A percentile compares a stretch with the other conserved stretches of the same genome.
These are phyloP conservation scores for Xylaria cubensis DNA, from an alignment of 495 filamentous ascomycete genomes.

Conservation along the genomic window DNA sequence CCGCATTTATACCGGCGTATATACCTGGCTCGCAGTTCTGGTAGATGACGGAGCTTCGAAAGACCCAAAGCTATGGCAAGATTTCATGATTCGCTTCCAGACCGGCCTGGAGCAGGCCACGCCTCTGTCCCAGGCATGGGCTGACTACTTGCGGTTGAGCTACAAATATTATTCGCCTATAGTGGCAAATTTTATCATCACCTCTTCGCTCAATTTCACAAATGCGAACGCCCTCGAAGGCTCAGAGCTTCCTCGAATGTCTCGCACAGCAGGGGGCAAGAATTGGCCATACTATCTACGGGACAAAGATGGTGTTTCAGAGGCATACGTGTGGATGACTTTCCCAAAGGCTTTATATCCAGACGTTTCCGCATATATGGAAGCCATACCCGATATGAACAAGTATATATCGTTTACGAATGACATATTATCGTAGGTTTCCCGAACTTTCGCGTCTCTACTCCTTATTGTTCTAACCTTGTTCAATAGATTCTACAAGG, in stretches of 20 bases:
- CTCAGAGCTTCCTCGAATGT: conserved; percentile 22
- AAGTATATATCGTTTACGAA: conserved; percentile 28
- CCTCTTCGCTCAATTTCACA: conserved; percentile 28
- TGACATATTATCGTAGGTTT: conserved; percentile 32
- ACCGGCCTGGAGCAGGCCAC: conserved; percentile 23
- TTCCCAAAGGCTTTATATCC: conserved; percentile 29
- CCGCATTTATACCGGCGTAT: conserved; percentile 32
- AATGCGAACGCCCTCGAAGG: conserved; percentile 32
- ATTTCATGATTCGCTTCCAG: conserved; percentile 30
- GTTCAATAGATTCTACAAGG: conserved; percentile 49
- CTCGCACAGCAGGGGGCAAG: conserved; percentile 24
- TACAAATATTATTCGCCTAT: conserved; percentile 29
- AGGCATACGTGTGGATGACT: conserved; percentile 30
- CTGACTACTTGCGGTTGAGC: conserved; percentile 18
- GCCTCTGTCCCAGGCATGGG: conserved; percentile 27
- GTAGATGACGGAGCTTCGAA: conserved; percentile 27
- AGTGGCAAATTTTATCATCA: conserved; percentile 29
- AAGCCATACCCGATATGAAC: conserved; percentile 31
- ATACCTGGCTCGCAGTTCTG: conserved; percentile 30
- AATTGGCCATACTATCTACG: conserved; percentile 31
- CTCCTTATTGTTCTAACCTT: neutral
- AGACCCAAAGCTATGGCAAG: conserved; percentile 6
- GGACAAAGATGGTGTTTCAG: conserved; percentile 24
- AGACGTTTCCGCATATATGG: conserved; percentile 29
- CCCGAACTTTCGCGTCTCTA: neutral